A percentile compares a stretch with the other conserved stretches of the same genome.
Conservation (phyloP, 805 yeast species). For the Myxozyma melibiosi region DNA sequence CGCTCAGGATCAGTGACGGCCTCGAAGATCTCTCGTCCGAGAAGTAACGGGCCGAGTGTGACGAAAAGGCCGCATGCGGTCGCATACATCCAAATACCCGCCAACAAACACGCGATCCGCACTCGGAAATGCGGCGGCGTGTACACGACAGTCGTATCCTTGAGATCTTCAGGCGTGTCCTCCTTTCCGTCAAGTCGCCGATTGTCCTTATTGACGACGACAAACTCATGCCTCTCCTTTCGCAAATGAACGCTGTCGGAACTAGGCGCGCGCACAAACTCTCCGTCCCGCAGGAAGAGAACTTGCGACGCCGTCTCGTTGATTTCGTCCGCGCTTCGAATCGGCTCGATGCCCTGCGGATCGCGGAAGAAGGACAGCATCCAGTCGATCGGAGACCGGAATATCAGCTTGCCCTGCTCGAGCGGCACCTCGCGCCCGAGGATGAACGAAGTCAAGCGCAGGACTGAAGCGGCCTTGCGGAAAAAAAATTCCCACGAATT, state of each 20-base stretch:
- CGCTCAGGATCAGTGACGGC: slow-evolving; percentile 5
- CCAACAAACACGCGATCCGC: slow-evolving; percentile 56
- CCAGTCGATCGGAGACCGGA: slow-evolving; percentile 51
- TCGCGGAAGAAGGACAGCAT: neutral
- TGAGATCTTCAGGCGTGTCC: slow-evolving; percentile 49
- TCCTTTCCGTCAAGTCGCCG: slow-evolving; percentile 49
- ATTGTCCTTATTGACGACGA: slow-evolving; percentile 81
- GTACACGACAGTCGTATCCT: slow-evolving; percentile 66
- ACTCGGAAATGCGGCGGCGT: slow-evolving; percentile 75
- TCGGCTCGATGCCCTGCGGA: slow-evolving; percentile 4
- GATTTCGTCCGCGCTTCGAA: slow-evolving; percentile 1
- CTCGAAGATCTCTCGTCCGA: slow-evolving; percentile 36
- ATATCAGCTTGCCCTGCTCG: slow-evolving; percentile 70
- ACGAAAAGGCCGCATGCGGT: slow-evolving; percentile 33
- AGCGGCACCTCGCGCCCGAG: slow-evolving; percentile 60
- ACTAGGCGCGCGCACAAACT: slow-evolving; percentile 82
- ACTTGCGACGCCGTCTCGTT: slow-evolving; percentile 40
- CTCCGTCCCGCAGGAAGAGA: slow-evolving; percentile 78
- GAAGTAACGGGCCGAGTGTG: slow-evolving; percentile 37
- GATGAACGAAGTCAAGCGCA: slow-evolving; percentile 82
- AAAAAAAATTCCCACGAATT: slow-evolving; percentile 36
- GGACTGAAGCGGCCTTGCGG: slow-evolving; percentile 42
- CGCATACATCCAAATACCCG: slow-evolving; percentile 52
- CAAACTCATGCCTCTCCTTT: slow-evolving; percentile 63
- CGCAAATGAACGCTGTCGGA: slow-evolving; percentile 72